Base-by-base conservation (phyloP, 495 filamentous ascomycete species). In the Lasiosphaeria miniovina region DNA sequence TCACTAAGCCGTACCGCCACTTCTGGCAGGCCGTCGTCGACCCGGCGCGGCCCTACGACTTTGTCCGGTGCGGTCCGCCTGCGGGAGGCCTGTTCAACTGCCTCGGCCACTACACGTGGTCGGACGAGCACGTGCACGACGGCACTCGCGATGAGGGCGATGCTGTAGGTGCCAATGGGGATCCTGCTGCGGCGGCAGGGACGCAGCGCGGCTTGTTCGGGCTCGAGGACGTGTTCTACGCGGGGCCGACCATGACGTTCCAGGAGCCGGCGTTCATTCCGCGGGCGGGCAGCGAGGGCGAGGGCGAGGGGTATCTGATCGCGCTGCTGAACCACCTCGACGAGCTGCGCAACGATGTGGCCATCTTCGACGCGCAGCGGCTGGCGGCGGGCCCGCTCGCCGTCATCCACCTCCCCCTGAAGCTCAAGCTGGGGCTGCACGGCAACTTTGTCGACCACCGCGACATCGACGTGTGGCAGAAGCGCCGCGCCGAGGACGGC, bases 211-310 rank as follows among this genome's bases (percentile, higher is more conserved):
- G 59, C n/a, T 68, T 68, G 58, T 65, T 46, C 12, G 67, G 70
- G 6, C 57, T 61, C 0, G 63, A 77, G 38, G 73, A 76, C 54
- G 69, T 74, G 9, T 83, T 75, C 57, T 82, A 75, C 58, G 68
- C 78, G 15, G 79, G 79, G 0, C 76, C 77, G 45, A 81, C 76
- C 0, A 75, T 72, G 55, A 77, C 80, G 3, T 81, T 84, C 62
- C 83, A 86, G 59, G 83, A 85, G 59, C 83, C 84, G 0, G 76
- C 81, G 0, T 85, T 85, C 60, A 80, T 85, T 36, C 83, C 83
- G 0, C 71, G 70, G 55, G 60, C 66, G 0, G 75, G 72, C 6
- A 69, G 67, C 24, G 24, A 24, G 0, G 64, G 54, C 4, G 83
- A 85, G 60, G 84, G 80, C 3, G 81, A 85, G 61, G 82, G 83